Evolutionary conservation across 2,329 filamentous ascomycete genomes (phyloP).

Genomic region (Thielaviopsis ethacetica): DNA sequence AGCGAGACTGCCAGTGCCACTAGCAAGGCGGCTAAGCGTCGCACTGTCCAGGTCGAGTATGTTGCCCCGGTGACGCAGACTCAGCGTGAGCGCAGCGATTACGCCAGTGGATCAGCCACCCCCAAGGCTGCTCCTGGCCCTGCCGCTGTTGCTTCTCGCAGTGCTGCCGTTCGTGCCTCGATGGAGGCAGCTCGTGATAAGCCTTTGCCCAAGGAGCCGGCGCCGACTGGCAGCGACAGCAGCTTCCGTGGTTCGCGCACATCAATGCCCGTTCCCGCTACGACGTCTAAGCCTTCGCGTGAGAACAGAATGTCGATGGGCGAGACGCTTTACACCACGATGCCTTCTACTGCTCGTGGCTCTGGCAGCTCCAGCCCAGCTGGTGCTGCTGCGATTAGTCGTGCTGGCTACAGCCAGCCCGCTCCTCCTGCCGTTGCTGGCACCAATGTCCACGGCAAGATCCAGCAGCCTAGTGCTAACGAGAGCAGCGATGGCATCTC

Average conservation of each 20-base stretch:
- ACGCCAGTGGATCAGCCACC: constrained; percentile 11
- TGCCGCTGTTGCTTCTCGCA: constrained; percentile 21
- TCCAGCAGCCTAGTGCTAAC: constrained; percentile 51
- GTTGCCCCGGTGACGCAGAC: constrained; percentile 83
- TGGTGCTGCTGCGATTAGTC: constrained; percentile 34
- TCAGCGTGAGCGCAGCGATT: constrained; percentile 41
- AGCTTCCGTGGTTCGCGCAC: constrained; percentile 14
- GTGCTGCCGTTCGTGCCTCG: constrained; percentile 36
- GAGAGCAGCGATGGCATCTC: constrained; percentile 56
- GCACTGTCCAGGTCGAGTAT: constrained; percentile 95
- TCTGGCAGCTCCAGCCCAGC: constrained; percentile 43
- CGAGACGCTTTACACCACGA: constrained; percentile 30
- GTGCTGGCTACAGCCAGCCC: constrained; percentile 66
- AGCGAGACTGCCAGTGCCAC: constrained; percentile 33
- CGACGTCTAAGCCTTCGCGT: constrained; percentile 19
- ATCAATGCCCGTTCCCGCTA: neutral
- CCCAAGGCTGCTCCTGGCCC: constrained; percentile 30
- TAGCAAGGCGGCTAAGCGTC: constrained; percentile 73
- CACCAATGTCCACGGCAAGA: constrained; percentile 76
- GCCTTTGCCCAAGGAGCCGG: constrained; percentile 40
- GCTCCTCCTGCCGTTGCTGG: constrained; percentile 72
- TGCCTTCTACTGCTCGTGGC: constrained; percentile 31
- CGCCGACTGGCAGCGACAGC: constrained; percentile 14
- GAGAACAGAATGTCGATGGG: constrained; percentile 23
- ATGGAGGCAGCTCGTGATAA: constrained; percentile 35